Percentiles rank a stretch among this genome's conserved stretches.
These are phyloP conservation scores for Thymus quinquecostatus DNA, from an alignment of 257 asterid species.

Conservation along the genomic window DNA sequence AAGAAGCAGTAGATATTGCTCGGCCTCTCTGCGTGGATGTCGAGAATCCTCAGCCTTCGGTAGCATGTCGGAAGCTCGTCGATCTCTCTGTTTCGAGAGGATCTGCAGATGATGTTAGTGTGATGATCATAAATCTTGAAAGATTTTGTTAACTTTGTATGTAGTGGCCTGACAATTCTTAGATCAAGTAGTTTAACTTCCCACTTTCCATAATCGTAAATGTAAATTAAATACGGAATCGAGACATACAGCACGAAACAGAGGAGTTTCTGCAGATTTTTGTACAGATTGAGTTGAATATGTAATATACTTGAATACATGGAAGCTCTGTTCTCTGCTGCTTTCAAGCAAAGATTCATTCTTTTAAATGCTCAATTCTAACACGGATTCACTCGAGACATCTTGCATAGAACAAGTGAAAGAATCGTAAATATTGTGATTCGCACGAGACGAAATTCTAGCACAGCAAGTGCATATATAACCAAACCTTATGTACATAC, in stretches of 20 bases:
- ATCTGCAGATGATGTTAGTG: constrained; percentile 46
- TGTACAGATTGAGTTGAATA: neutral
- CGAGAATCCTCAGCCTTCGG: constrained; percentile 44
- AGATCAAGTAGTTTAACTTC: neutral
- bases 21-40: constrained; percentile 43
- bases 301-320: neutral
- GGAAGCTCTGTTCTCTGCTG: too few species aligned
- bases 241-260: neutral
- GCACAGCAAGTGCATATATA: neutral
- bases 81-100: constrained; percentile 76
- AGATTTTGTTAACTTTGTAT: constrained; percentile 23
- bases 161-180: neutral
- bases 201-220: too few species aligned
- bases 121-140: constrained; percentile 39
- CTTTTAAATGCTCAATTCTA: neutral
- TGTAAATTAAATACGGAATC: neutral
- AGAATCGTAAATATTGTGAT: neutral
- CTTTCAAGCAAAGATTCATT: neutral
- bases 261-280: neutral
- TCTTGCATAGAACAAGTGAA: neutral
- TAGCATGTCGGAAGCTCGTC: constrained; percentile 73
- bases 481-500: neutral
- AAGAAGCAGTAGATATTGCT: constrained; percentile 78
- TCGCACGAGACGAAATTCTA: neutral
- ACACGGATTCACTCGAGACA: neutral